Evolutionary conservation across 176 grass and related monocot genomes (phyloP).

Genomic region (Cenchrus fungigraminus): DNA sequence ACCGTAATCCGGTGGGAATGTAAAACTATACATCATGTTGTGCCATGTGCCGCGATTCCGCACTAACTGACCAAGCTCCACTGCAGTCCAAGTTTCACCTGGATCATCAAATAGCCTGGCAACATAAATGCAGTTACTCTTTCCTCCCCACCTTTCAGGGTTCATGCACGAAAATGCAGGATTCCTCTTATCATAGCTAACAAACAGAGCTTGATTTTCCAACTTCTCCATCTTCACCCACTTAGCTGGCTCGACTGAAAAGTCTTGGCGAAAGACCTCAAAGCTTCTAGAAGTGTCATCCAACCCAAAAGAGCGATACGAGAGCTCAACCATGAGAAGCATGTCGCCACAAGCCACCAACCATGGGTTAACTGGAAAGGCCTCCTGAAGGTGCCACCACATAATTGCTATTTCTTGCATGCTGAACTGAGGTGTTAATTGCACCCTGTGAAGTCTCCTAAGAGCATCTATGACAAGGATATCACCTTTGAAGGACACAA

Average conservation of each 20-base stretch:
- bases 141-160: constrained; percentile 6
- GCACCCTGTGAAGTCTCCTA: not conserved
- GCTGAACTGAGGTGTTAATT: not conserved
- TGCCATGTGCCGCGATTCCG: not conserved
- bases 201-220: constrained; percentile 47
- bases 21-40: not conserved
- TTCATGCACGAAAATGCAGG: constrained; percentile 35
- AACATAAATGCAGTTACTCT: constrained; percentile 36
- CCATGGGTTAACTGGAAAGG: not conserved
- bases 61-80: not conserved
- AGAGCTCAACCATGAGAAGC: not conserved
- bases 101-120: constrained; percentile 1
- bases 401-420: not conserved
- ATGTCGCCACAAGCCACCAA: not conserved
- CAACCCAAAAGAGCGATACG: not conserved
- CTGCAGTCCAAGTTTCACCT: not conserved
- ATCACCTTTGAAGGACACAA: not conserved
- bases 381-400: not conserved
- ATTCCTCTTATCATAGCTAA: not conserved
- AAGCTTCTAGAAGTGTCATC: not conserved
- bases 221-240: constrained; percentile 10
- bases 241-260: not conserved
- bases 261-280: constrained; percentile 17
- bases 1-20: not conserved
- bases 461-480: not conserved